Evolutionary conservation across 2,329 filamentous ascomycete genomes (phyloP).

Genomic region (Aspergillus costaricaensis): DNA sequence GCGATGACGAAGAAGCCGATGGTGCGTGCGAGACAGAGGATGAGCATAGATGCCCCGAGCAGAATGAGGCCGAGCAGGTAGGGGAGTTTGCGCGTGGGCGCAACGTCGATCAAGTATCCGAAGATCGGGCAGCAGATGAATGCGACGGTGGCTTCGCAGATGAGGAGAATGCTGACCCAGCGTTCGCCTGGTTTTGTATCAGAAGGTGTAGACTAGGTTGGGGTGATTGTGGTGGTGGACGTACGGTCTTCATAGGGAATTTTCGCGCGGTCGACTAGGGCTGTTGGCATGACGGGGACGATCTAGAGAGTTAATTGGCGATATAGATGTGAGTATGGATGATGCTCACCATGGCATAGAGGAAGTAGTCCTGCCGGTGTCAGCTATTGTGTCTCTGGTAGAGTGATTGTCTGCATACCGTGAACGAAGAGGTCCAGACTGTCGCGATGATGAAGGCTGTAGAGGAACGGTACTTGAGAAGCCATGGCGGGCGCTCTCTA

Average conservation of each 20-base stretch:
- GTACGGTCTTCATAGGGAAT: slow-evolving; percentile 29
- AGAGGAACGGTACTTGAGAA: slow-evolving; percentile 57
- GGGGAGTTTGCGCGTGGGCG: slow-evolving; percentile 53
- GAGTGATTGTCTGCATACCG: slow-evolving; percentile 21
- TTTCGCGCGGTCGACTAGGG: slow-evolving; percentile 26
- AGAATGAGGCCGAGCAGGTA: slow-evolving; percentile 59
- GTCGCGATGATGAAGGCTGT: slow-evolving; percentile 61
- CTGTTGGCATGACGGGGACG: slow-evolving; percentile 34
- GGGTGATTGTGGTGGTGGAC: neutral
- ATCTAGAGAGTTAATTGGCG: slow-evolving; percentile 22
- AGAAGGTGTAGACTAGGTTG: neutral
- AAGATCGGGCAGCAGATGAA: slow-evolving; percentile 32
- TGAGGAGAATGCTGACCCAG: slow-evolving; percentile 34
- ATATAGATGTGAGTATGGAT: neutral
- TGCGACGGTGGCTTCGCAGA: slow-evolving; percentile 30
- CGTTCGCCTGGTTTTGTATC: slow-evolving; percentile 24
- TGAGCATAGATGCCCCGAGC: slow-evolving; percentile 56
- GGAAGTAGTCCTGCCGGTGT: slow-evolving; percentile 29
- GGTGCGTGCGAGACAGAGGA: slow-evolving; percentile 55
- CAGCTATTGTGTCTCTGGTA: neutral
- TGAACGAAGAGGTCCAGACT: slow-evolving; percentile 45
- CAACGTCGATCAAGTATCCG: slow-evolving; percentile 31
- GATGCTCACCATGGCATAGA: slow-evolving; percentile 33
- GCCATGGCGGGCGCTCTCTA: slow-evolving; percentile 23
- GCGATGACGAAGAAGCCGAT: slow-evolving; percentile 54